Evolutionary conservation across 768 basidiomycete genomes (phyloP), one percentile per base, ranked within the genome.

Genomic region (Lentinula raphanica): DNA sequence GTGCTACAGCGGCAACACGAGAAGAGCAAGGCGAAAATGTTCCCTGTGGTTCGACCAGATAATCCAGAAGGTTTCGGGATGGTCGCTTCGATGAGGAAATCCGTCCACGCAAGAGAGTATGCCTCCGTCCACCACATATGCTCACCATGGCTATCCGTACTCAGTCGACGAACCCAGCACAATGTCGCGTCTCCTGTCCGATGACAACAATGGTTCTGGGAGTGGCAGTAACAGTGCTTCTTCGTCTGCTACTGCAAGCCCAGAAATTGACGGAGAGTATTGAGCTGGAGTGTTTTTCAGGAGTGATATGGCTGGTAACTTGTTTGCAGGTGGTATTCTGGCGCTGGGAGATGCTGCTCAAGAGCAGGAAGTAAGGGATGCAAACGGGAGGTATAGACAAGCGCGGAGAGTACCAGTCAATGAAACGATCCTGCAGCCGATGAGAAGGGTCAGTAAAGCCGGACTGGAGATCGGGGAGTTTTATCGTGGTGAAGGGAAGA

Each of bases 401-500:
- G 87, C 88, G 56, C 79, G 94, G 62, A 79, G 87, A 44, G 92
- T 92, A 28, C 94, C 94, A 2, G 93, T 95, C 25, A 82, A 95
- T 66, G 88, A 92, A 71, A 87, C 76, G 42, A 96, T 94, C 32
- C 71, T 96, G 62, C 94, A 96, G 69, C 94, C 94, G 27, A 79
- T 90, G 79, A 76, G 94, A 60, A 77, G 94, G 62, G 94, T 94
- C 60, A 94, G 91, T 69, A 97, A 97, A 73, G 94, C 94, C 5
- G 94, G 94, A 31, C 72, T 97, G 62, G 94, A 97, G 76, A 92
- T 85, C 45, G 44, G 59, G 32, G 59, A 57, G 36, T 57, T 56
- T 2, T 56, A 27, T 44, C 28, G 32, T 9, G 28, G 54, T 5
- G 54, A 46, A n/a, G 54, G 51, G 3, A 53, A 39, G 51, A 25